Percentiles rank a stretch among this genome's conserved stretches.
These are phyloP conservation scores for Atkinsonella texensis DNA, from an alignment of 2,329 filamentous ascomycete species.

Conservation along the genomic window DNA sequence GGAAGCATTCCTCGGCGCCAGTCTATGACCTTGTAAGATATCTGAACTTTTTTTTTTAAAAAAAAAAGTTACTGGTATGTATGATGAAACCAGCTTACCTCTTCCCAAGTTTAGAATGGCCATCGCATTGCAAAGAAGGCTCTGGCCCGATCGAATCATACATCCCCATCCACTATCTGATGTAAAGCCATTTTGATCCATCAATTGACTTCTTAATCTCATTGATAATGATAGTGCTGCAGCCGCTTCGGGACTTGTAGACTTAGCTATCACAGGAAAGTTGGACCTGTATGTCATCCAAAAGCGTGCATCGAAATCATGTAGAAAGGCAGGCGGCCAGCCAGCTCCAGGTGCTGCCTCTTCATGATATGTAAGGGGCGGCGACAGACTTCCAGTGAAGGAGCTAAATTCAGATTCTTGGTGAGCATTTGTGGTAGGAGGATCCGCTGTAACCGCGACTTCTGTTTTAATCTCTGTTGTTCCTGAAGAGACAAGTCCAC, in stretches of 20 bases:
- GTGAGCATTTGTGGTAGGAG: conserved; percentile 15
- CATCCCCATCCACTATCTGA: conserved; percentile 96
- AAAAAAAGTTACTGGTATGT: too few species aligned
- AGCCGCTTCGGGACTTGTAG: conserved; percentile 57
- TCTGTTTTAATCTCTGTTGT: not conserved
- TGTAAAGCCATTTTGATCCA: conserved; percentile 71
- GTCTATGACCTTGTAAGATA: conserved; percentile 28
- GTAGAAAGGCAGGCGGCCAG: conserved; percentile 78
- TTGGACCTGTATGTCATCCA: conserved; percentile 95
- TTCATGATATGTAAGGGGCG: conserved; percentile 37
- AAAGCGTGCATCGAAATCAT: conserved; percentile 84
- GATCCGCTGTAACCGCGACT: not conserved
- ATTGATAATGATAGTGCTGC: conserved; percentile 71
- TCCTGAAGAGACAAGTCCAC: not conserved
- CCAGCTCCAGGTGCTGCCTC: conserved; percentile 40
- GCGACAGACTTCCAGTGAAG: conserved; percentile 37
- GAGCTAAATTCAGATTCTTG: conserved; percentile 36
- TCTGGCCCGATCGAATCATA: conserved; percentile 96
- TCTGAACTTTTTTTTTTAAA: not conserved
- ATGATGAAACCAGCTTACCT: conserved; percentile 37
- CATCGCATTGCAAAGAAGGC: conserved; percentile 78
- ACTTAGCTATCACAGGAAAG: conserved; percentile 73
- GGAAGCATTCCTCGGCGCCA: conserved; percentile 57
- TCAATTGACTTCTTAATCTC: conserved; percentile 67
- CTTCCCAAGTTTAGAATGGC: conserved; percentile 62